These are phyloP conservation scores for Cladosporium halotolerans DNA, from an alignment of 2,329 filamentous ascomycete species.

Conservation along the genomic window DNA sequence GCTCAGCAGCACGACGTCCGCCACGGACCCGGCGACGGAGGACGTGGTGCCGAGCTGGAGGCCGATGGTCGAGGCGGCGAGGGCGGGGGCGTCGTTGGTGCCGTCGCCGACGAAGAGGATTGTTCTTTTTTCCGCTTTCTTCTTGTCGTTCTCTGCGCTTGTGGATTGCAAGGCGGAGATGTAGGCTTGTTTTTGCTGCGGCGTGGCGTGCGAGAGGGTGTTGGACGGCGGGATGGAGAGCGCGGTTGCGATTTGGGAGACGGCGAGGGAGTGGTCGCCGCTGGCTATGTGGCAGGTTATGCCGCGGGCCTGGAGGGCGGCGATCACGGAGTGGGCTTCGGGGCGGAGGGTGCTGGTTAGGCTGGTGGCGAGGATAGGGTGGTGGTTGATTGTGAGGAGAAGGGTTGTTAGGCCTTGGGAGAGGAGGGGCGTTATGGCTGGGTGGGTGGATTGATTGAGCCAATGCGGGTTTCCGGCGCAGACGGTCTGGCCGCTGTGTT, in stretches of 20 bases:
- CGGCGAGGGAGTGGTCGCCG: constrained; percentile 49
- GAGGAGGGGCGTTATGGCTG: constrained; percentile 31
- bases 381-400: constrained; percentile 48
- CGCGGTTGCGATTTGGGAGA: constrained; percentile 41
- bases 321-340: constrained; percentile 47
- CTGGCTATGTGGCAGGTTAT: constrained; percentile 51
- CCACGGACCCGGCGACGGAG: constrained; percentile 60
- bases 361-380: constrained; percentile 44
- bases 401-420: constrained; percentile 46
- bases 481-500: constrained; percentile 26
- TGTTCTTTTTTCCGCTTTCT: constrained; percentile 8
- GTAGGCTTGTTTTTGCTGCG: constrained; percentile 51
- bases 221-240: constrained; percentile 37
- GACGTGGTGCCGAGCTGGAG: constrained; percentile 59
- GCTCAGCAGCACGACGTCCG: constrained; percentile 61
- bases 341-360: constrained; percentile 44
- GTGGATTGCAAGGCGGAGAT: constrained; percentile 30
- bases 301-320: constrained; percentile 42
- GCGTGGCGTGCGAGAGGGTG: constrained; percentile 42
- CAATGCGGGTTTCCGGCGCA: constrained; percentile 45
- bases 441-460: constrained; percentile 34
- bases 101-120: constrained; percentile 72
- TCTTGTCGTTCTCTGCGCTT: background rate
- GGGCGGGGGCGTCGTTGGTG: constrained; percentile 69
- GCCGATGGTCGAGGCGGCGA: constrained; percentile 65